Evolutionary conservation across 148 eudicot genomes (phyloP).

Genomic region (Dianthus caryophyllus): DNA sequence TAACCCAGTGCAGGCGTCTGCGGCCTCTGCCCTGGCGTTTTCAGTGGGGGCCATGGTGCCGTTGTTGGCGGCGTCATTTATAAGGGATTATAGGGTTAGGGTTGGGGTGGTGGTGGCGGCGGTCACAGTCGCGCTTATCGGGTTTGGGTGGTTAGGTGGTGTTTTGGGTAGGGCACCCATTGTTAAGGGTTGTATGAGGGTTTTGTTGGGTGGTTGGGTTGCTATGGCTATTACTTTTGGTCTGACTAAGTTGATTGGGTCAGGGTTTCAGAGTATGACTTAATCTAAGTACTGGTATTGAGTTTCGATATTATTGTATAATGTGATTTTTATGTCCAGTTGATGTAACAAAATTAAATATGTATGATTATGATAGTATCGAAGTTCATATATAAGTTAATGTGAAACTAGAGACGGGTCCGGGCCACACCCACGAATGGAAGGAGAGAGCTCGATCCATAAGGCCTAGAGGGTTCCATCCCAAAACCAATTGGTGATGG

Average conservation of each 20-base stretch:
- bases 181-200: slow-evolving; percentile 29
- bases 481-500: too few relatives aligned
- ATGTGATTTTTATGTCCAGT: too few relatives aligned
- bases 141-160: slow-evolving; percentile 41
- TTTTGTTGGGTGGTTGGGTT: slow-evolving; percentile 45
- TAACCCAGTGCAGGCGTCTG: slow-evolving; percentile 33
- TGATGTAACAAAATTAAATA: too few relatives aligned
- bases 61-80: slow-evolving; percentile 30
- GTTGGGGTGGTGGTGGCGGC: slow-evolving; percentile 32
- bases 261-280: slow-evolving; percentile 9
- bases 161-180: slow-evolving; percentile 30
- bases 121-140: slow-evolving; percentile 31
- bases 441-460: too few relatives aligned
- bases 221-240: slow-evolving; percentile 38
- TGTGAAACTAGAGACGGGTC: too few relatives aligned
- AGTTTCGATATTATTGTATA: too few relatives aligned
- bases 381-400: too few relatives aligned
- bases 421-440: too few relatives aligned
- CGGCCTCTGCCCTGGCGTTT: slow-evolving; percentile 38
- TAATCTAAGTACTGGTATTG: too few relatives aligned
- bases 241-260: slow-evolving; percentile 28
- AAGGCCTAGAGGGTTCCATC: too few relatives aligned
- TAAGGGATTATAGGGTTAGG: slow-evolving; percentile 34
- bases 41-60: slow-evolving; percentile 37
- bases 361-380: too few relatives aligned